Base-by-base conservation (phyloP, 768 basidiomycete genomes). In the Mycena indigotica region DNA sequence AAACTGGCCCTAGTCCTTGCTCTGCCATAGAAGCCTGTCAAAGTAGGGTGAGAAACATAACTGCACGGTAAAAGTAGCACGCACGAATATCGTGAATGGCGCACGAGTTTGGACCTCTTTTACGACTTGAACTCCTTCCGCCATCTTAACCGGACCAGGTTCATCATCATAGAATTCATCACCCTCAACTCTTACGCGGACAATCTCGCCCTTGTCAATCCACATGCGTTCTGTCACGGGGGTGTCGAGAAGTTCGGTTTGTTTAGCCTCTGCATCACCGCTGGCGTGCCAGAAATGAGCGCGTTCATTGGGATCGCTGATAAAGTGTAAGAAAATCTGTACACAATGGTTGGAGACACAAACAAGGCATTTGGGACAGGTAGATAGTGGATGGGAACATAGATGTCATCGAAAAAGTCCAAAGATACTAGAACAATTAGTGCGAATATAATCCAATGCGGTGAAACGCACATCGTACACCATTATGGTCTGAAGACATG, bases 321-420 rank as follows among this genome's bases (percentile, higher is more conserved):
- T 26, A 28, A 17, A 26, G 55, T 40, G 50, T 55, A 28, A 52
- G 49, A 41, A 13, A 52, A 45, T 25, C 57, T 52, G 12, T 28
- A 15, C 25, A 28, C 25, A n/a, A 49, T 26, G 45, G 39, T 21
- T 23, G 13, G 29, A 56, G 30, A 39, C 4, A 72, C 87, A 50
- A 69, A 91, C 91, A 92, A 93, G 3, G 89, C 84, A 35, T 81
- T 84, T 25, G 93, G 89, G 65, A 88, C 84, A 2, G 95, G 95
- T 4, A 98, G 84, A 56, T 92, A 87, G 3, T 82, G 75, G 0
- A 82, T 73, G 0, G 94, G 92, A 45, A 98, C 82, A 68, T 93
- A 91, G 23, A 98, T 87, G 65, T 98, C 95, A 72, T 94, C 92
- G 66, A 98, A 98, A 77, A 98, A 98, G 19, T 88, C 90, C 17